phyloP scores from a whole-genome alignment of 2,329 filamentous ascomycete genomes.

The Colletotrichum kahawae region DNA sequence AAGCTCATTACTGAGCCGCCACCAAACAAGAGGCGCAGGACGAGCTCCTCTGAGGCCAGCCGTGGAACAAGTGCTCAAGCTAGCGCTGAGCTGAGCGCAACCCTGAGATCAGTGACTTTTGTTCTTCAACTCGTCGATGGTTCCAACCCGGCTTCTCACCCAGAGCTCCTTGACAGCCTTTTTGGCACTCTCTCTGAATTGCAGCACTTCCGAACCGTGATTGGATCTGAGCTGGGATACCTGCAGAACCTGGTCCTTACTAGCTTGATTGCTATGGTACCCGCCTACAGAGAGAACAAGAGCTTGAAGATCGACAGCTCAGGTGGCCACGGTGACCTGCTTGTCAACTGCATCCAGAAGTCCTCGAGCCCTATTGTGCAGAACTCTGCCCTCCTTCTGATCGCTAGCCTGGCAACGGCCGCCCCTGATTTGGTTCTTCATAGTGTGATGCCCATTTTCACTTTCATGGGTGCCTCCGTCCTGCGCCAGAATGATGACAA shows the following conservation, averaged over 20 bases:
- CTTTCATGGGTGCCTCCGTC: conserved; percentile 93
- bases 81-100: conserved; percentile 67
- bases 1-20: conserved; percentile 75
- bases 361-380: conserved; percentile 93
- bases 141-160: conserved; percentile 76
- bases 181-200: conserved; percentile 88
- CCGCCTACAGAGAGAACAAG: conserved; percentile 68
- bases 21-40: conserved; percentile 79
- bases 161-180: conserved; percentile 76
- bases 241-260: conserved; percentile 84
- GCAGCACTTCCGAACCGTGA: conserved; percentile 80
- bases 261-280: conserved; percentile 83
- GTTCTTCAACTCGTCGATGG: conserved; percentile 88
- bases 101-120: conserved; percentile 80
- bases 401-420: conserved; percentile 84
- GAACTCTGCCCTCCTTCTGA: conserved; percentile 85
- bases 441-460: conserved; percentile 99
- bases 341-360: conserved; percentile 93
- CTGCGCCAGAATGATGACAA: conserved; percentile 95
- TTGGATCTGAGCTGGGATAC: conserved; percentile 88
- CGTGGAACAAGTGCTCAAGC: conserved; percentile 64
- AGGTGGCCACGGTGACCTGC: conserved; percentile 83
- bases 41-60: conserved; percentile 73
- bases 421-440: conserved; percentile 92
- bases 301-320: conserved; percentile 74